A percentile compares a stretch with the other conserved stretches of the same genome.
phyloP scores from a whole-genome alignment of 176 grass and related monocot species.

The Oryza glumipatula region DNA sequence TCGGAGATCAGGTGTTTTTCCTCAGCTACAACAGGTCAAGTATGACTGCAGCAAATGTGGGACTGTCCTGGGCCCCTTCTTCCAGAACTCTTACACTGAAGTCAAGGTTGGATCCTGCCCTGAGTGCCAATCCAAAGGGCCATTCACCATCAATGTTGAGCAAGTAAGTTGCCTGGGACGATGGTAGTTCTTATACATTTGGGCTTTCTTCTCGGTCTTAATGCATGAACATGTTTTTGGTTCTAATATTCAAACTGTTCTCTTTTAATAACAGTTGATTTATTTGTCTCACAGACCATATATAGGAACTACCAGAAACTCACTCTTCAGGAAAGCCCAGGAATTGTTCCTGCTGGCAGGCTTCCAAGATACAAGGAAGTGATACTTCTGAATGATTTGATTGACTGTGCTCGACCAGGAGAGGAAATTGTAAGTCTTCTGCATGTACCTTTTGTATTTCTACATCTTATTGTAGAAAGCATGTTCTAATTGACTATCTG shows the following conservation, averaged over 20 bases:
- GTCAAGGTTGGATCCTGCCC: slow-evolving; percentile 94
- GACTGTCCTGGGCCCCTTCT: slow-evolving; percentile 88
- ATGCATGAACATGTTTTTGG: not conserved
- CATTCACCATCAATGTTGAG: slow-evolving; percentile 95
- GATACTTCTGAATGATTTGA: slow-evolving; percentile 95
- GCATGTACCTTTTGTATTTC: not conserved
- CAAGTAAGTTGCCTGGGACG: slow-evolving; percentile 54
- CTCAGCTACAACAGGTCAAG: slow-evolving; percentile 95
- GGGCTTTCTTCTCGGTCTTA: not conserved
- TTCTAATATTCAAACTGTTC: slow-evolving; percentile 12
- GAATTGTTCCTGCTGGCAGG: slow-evolving; percentile 96
- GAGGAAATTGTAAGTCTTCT: slow-evolving; percentile 94
- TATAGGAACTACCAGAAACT: slow-evolving; percentile 99
- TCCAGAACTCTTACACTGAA: slow-evolving; percentile 96
- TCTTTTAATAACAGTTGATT: slow-evolving; percentile 7
- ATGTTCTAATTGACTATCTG: slow-evolving; percentile 10
- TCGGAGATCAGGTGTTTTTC: slow-evolving; percentile 88
- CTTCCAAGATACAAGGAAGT: slow-evolving; percentile 99
- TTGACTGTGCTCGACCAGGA: slow-evolving; percentile 95
- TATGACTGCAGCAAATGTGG: slow-evolving; percentile 98
- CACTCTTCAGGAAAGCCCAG: slow-evolving; percentile 93
- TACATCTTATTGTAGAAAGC: slow-evolving; percentile 7
- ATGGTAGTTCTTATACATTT: not conserved
- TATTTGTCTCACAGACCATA: slow-evolving; percentile 64
- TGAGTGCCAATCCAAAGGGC: slow-evolving; percentile 95